Base-by-base conservation (phyloP, 179 eudicot species). In the Silene noctiflora region DNA sequence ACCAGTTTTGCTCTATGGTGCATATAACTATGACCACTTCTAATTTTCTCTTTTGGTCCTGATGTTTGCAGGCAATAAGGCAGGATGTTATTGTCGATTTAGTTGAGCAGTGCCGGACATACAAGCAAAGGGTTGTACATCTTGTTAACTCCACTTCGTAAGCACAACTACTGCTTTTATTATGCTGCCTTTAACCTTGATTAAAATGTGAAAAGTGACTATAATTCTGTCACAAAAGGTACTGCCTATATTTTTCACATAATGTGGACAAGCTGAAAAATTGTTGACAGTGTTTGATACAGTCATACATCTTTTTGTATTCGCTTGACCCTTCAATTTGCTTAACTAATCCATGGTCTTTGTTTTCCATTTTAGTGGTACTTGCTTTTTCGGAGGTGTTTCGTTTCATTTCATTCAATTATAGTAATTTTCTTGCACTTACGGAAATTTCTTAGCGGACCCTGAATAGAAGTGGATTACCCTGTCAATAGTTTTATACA, bases 61-160 rank as follows among this genome's bases (percentile, higher is more conserved):
- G 70, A 55, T 65, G 16, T 55, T 76, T 75, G 53, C 88, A 93
- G 98, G 96, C 89, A 60, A 82, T 91, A 35, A 88, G 85, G 85
- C 94, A 93, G 85, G 98, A 93, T 81, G 96, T 89, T 77, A 86
- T 93, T 67, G 87, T 89, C 79, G 98, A 93, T 85, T 84, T 93
- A 84, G 94, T 93, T 62, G 89, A 80, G 72, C 98, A 93, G 76
- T 93, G 98, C 79, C 91, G 94, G n/a, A 84, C 91, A 0, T 89
- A 84, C 87, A 93, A 93, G 83, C 91, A 82, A 78, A 85, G 96
- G 83, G 94, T 89, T 78, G 94, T 93, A 60, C 96, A 91, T 87
- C 92, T 93, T 76, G 98, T 88, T 42, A 91, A 93, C 85, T 91
- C 98, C 69, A 93, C 98, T 79, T 80, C 91, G 98, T 93, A 91